Base-by-base conservation (phyloP, 345 rosid genomes). In the Carallia brachiata region DNA sequence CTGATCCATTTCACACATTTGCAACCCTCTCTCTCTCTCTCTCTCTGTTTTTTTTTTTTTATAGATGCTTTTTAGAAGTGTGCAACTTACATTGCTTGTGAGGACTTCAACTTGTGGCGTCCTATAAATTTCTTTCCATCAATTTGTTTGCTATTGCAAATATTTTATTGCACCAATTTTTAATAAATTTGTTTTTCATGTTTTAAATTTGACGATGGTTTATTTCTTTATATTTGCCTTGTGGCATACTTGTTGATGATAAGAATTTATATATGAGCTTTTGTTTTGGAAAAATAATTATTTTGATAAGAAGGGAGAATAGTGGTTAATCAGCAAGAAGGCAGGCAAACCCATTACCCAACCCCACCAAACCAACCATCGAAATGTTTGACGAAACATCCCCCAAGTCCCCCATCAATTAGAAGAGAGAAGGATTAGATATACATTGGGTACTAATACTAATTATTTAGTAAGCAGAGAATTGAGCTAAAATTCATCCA, bases 351-450 rank as follows among this genome's bases (percentile, higher is more conserved):
- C 34, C 2, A 32, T 2, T 7, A 3, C 30, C 9, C 37, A 15
- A 19, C 34, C 16, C 13, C 17, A 2, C 60, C 63, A 44, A 61
- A 65, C 0, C 12, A 19, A 31, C 56, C 7, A 23, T 57, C 36
- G 62, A 18, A 44, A 62, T 47, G 50, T 65, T 75, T 60, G 77
- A 68, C 77, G 73, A 67, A 36, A 36, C 67, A 61, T 52, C 48
- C 40, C 60, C 13, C 61, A 13, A 0, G 40, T 37, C 7, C 40
- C 40, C 47, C 64, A 52, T 18, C 8, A 19, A 47, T 2, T 27
- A n/a, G 40, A 47, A 44, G 27, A 34, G 40, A 16, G 18, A 52
- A 31, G 27, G 23, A 13, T 12, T 36, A 7, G 50, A 13, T 37
- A 9, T 0, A 6, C 40, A 37, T 8, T 37, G 40, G 9, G 6